Conservation (phyloP, 305 asterid genomes). For the Andrographis paniculata region DNA sequence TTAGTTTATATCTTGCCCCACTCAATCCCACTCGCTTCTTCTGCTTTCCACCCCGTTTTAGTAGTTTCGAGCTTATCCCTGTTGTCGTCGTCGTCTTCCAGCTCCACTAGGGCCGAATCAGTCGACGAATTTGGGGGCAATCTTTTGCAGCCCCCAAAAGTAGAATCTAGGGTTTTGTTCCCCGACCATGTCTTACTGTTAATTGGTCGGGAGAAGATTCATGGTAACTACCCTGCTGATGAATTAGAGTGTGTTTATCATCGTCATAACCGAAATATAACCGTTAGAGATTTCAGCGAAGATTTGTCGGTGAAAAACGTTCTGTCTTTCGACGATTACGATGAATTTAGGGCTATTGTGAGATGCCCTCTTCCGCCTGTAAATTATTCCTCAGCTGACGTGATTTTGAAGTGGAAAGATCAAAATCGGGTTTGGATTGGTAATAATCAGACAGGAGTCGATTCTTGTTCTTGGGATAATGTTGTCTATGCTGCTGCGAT, state of each 20-base stretch:
- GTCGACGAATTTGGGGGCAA: neutral
- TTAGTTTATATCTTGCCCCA: neutral
- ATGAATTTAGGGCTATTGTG: constrained; percentile 49
- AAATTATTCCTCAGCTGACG: constrained; percentile 37
- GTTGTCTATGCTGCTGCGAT: constrained; percentile 60
- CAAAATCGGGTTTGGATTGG: constrained; percentile 27
- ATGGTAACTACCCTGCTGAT: constrained; percentile 13
- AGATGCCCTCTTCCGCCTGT: constrained; percentile 70
- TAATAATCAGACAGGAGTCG: constrained; percentile 24
- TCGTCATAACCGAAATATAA: too few species aligned
- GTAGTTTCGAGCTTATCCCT: neutral
- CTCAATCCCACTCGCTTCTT: neutral
- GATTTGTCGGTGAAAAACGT: constrained; percentile 27
- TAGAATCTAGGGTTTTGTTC: constrained; percentile 12
- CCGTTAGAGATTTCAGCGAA: constrained; percentile 16
- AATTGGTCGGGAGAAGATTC: constrained; percentile 24
- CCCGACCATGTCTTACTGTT: constrained; percentile 72
- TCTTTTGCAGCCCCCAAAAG: neutral
- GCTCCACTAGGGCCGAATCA: neutral
- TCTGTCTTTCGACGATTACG: constrained; percentile 60
- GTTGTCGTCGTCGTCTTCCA: neutral
- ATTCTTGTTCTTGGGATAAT: constrained; percentile 59
- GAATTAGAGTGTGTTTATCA: constrained; percentile 58
- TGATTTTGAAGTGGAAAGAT: constrained; percentile 28
- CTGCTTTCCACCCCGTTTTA: neutral